phyloP scores from a whole-genome alignment of 2,329 filamentous ascomycete species.

The Colletotrichum destructivum region DNA sequence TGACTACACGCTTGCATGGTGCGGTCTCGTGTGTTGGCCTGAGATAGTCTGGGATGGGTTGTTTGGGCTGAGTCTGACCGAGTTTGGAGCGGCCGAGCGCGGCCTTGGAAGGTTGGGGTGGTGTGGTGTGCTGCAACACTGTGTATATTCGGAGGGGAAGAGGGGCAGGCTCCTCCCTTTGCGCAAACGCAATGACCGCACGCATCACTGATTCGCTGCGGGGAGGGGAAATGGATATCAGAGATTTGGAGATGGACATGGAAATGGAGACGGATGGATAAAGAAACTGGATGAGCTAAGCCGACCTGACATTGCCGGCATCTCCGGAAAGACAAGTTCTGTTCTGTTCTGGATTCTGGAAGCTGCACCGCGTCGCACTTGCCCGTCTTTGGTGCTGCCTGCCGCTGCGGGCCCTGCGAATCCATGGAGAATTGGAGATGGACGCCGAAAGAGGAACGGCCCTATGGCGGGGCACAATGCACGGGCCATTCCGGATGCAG shows the following conservation, averaged over 20 bases:
- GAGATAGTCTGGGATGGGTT: not conserved
- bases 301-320: constrained; percentile 1
- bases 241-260: not conserved
- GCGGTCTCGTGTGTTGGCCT: constrained; percentile 8
- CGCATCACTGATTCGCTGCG: not conserved
- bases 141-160: not conserved
- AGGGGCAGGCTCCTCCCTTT: too few relatives aligned
- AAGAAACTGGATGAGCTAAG: not conserved
- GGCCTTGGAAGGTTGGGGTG: constrained; percentile 11
- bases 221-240: not conserved
- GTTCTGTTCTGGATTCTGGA: not conserved
- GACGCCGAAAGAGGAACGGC: constrained; percentile 10
- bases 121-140: not conserved
- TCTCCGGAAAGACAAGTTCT: constrained; percentile 18
- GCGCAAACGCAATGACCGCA: not conserved
- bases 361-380: not conserved
- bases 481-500: constrained; percentile 7
- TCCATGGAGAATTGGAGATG: not conserved
- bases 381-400: constrained; percentile 12
- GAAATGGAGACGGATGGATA: not conserved
- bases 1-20: not conserved
- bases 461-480: constrained; percentile 24
- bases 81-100: constrained; percentile 29
- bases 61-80: not conserved
- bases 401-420: not conserved